Conservation (phyloP, 148 eudicot genomes). For the Silene conica region DNA sequence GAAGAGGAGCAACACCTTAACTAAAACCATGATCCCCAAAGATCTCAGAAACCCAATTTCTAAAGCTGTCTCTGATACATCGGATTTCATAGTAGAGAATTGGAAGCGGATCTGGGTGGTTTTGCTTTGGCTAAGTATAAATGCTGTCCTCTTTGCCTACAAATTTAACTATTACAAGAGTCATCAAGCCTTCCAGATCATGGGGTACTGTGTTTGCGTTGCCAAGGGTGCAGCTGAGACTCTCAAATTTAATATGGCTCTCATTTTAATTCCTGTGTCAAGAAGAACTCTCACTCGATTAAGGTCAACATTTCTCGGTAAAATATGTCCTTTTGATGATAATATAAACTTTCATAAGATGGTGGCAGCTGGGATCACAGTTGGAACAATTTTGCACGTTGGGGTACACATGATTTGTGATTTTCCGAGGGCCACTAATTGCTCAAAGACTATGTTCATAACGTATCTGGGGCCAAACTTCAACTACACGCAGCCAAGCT, state of each 20-base stretch:
- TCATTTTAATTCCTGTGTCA: conserved; percentile 83
- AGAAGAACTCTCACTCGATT: conserved; percentile 79
- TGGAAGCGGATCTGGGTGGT: conserved; percentile 76
- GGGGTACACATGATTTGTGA: conserved; percentile 54
- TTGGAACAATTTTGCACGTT: conserved; percentile 57
- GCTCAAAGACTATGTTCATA: conserved; percentile 39
- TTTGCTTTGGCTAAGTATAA: conserved; percentile 47
- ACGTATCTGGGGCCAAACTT: conserved; percentile 48
- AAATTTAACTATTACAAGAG: conserved; percentile 42
- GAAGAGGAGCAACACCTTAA: conserved; percentile 49
- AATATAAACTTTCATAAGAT: conserved; percentile 94
- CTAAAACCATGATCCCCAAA: conserved; percentile 79
- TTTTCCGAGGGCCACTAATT: conserved; percentile 42
- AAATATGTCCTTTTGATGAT: conserved; percentile 71
- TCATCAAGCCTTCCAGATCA: conserved; percentile 38
- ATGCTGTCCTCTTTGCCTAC: conserved; percentile 51
- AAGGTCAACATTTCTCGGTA: conserved; percentile 64
- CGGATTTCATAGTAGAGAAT: conserved; percentile 60
- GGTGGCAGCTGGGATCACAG: conserved; percentile 52
- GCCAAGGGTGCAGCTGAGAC: conserved; percentile 94
- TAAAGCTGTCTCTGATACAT: conserved; percentile 39
- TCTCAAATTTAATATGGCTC: conserved; percentile 89
- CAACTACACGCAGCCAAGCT: conserved; percentile 54
- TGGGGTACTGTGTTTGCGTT: conserved; percentile 80
- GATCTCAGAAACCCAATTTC: conserved; percentile 49